Percentiles rank a stretch among this genome's conserved stretches.
Evolutionary conservation across 139 green algal species (phyloP).

Genomic region (Microglena sp.): DNA sequence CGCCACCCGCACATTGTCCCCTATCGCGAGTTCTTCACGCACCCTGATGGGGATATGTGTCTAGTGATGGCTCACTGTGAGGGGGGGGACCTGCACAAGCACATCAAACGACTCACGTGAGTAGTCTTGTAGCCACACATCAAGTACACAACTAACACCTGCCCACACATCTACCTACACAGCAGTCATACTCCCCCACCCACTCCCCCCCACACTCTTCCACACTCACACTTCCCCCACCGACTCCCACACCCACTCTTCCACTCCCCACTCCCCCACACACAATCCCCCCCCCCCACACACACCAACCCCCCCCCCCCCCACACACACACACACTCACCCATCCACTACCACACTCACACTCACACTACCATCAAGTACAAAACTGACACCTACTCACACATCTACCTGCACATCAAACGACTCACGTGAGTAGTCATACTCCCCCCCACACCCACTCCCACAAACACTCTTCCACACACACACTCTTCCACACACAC

Average conservation of each 20-base stretch:
- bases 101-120: conserved; percentile 16
- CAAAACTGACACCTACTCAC: background rate
- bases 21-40: conserved; percentile 33
- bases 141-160: background rate
- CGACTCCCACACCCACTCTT: background rate
- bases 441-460: background rate
- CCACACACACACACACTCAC: background rate
- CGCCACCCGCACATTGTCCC: conserved; percentile 28
- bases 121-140: background rate
- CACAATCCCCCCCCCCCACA: background rate
- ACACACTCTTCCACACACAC: background rate
- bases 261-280: background rate
- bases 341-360: background rate
- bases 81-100: conserved; percentile 24
- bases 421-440: background rate
- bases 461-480: background rate
- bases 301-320: too few relatives aligned
- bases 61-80: conserved; percentile 36
- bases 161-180: background rate
- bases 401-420: background rate
- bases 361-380: background rate
- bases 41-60: conserved; percentile 26
- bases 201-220: background rate
- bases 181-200: background rate
- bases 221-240: too few relatives aligned